Base-by-base conservation (phyloP, 345 rosid species). In the Carallia pectinifolia region DNA sequence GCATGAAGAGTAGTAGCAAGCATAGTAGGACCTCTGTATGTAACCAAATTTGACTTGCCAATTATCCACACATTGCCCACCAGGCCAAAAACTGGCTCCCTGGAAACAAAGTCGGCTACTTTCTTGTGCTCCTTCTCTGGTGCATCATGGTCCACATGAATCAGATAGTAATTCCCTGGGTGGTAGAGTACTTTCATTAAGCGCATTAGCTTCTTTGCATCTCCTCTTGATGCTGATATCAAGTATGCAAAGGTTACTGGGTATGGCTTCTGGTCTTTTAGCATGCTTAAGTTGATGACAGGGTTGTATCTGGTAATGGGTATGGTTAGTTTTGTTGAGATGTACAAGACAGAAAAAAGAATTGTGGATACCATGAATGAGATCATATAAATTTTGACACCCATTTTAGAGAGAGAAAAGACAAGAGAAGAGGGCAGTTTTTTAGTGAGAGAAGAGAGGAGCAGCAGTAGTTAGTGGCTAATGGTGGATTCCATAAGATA, bases 1-100 rank as follows among this genome's bases (percentile, higher is more conserved):
- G 89, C 93, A 74, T 91, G 96, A 6, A 94, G 90, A 17, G 98
- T 94, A 5, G 96, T 86, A 29, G 87, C 85, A 0, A 94, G 89
- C 98, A 94, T 94, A 17, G 97, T 89, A 0, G 96, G 96, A 12
- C 97, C 98, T 79, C 98, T 87, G 12, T 94, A 94, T 53, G 95
- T 91, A 2, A 94, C 95, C 72, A 91, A 64, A 74, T 94, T 91
- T 0, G 96, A 82, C 76, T 84, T 91, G n/a, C 84, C 86, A 4
- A 94, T 85, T 16, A 94, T 69, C 85, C 89, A 88, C 5, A 94
- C 98, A 81, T 94, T 94, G 7, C 92, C 93, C 18, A 84, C 80
- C 9, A 50, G 0, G 12, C 83, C 76, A 69, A 89, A 85, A 34
- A 88, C 81, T 1, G 85, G 82, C 33, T 94, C 93, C 27, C 61